Percentiles rank a stretch among this genome's conserved stretches.
phyloP scores from a whole-genome alignment of 2,329 filamentous ascomycete species.

The Colletotrichum limetticola region DNA sequence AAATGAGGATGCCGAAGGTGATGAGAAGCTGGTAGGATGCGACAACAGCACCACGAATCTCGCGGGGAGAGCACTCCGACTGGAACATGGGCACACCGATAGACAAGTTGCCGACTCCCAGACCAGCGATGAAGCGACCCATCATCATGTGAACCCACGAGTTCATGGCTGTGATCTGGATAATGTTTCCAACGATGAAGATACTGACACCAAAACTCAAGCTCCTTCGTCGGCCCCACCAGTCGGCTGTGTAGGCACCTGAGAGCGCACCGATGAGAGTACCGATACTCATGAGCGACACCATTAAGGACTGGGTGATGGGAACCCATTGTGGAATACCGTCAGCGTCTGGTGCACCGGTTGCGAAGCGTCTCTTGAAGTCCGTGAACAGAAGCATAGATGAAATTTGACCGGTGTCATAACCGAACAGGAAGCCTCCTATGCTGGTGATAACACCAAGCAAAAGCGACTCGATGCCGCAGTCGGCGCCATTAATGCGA shows the following conservation, averaged over 20 bases:
- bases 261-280: constrained; percentile 64
- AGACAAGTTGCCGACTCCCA: constrained; percentile 75
- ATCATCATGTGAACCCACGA: constrained; percentile 74
- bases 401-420: constrained; percentile 71
- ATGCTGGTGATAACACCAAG: constrained; percentile 65
- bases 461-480: constrained; percentile 51
- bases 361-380: constrained; percentile 67
- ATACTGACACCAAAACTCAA: constrained; percentile 64
- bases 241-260: constrained; percentile 66
- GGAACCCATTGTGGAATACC: constrained; percentile 52
- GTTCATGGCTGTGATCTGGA: constrained; percentile 69
- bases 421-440: constrained; percentile 72
- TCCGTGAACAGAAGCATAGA: constrained; percentile 61
- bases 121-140: constrained; percentile 73
- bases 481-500: constrained; percentile 55
- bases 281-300: constrained; percentile 67
- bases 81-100: constrained; percentile 76
- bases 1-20: constrained; percentile 73
- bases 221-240: constrained; percentile 66
- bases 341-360: constrained; percentile 45
- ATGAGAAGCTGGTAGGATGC: constrained; percentile 80
- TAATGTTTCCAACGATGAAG: constrained; percentile 72
- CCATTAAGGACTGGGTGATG: constrained; percentile 61
- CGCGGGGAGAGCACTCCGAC: constrained; percentile 69
- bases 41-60: constrained; percentile 73